These are phyloP conservation scores for Sphagnum magellanicum DNA, from an alignment of 228 moss, liverwort and hornwort species.

Conservation along the genomic window DNA sequence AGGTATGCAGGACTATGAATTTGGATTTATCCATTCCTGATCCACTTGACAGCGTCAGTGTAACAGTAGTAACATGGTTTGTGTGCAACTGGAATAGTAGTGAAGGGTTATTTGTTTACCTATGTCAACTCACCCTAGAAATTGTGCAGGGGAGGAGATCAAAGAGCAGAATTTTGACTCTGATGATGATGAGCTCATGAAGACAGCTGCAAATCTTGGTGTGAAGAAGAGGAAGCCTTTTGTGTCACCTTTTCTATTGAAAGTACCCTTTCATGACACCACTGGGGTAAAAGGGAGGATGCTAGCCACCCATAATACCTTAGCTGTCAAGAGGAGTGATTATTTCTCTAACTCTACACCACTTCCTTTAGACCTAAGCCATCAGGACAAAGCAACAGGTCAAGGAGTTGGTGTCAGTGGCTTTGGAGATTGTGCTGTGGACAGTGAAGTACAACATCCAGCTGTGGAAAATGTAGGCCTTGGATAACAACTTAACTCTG, in stretches of 20 bases:
- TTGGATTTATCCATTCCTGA: no score
- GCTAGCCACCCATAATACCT: conserved; percentile 14
- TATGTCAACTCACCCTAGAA: neutral
- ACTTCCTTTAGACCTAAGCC: conserved; percentile 20
- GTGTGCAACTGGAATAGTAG: no score
- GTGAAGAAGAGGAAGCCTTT: conserved; percentile 35
- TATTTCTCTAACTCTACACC: conserved; percentile 45
- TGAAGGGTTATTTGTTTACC: neutral
- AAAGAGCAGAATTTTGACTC: conserved; percentile 15
- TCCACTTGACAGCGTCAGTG: no score
- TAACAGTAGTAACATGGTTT: no score
- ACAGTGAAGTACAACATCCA: conserved; percentile 9
- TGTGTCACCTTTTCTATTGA: conserved; percentile 36
- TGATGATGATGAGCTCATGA: conserved; percentile 1
- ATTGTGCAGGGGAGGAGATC: conserved; percentile 13
- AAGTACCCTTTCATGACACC: conserved; percentile 13
- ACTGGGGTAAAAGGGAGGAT: conserved; percentile 11
- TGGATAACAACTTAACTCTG: conserved; percentile 1
- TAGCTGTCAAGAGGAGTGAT: conserved; percentile 21
- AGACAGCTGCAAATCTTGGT: conserved; percentile 9
- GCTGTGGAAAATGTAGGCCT: conserved; percentile 23
- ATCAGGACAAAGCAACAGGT: conserved; percentile 10
- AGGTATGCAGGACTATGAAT: conserved; percentile 10
- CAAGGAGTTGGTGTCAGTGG: conserved; percentile 12
- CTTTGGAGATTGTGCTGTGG: conserved; percentile 30